Conservation (phyloP, 1,139 yeast genomes). For the Blastobotrys capitulatus region DNA sequence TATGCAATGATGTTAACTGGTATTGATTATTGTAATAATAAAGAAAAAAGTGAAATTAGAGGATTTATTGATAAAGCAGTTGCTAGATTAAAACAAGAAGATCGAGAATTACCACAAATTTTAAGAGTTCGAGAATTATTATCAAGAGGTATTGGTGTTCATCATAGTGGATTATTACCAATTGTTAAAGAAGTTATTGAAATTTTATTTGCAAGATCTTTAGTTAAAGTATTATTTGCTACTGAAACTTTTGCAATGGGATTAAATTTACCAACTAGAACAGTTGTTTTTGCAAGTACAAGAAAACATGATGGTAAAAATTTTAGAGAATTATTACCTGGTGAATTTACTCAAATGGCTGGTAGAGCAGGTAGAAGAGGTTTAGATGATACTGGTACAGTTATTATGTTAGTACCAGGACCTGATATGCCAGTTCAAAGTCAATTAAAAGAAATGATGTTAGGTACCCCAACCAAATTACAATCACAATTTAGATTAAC, state of each 20-base stretch:
- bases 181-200: conserved; percentile 95
- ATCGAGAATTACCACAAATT: conserved; percentile 89
- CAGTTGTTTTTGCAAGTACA: conserved; percentile 82
- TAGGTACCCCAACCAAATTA: conserved; percentile 85
- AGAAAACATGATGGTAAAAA: conserved; percentile 87
- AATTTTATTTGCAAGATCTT: conserved; percentile 76
- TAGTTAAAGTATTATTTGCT: conserved; percentile 88
- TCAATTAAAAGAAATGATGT: conserved; percentile 68
- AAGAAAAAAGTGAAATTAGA: conserved; percentile 84
- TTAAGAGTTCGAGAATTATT: conserved; percentile 73
- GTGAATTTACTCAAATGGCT: conserved; percentile 98
- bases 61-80: conserved; percentile 90
- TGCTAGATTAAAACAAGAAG: conserved; percentile 82
- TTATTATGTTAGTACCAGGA: conserved; percentile 83
- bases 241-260: conserved; percentile 99
- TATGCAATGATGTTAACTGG: conserved; percentile 76
- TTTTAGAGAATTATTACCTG: conserved; percentile 79
- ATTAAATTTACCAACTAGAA: conserved; percentile 90
- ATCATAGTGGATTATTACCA: conserved; percentile 94
- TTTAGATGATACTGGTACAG: conserved; percentile 87
- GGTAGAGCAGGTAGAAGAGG: conserved; percentile 99
- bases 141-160: conserved; percentile 91
- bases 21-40: conserved; percentile 73
- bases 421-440: conserved; percentile 49
- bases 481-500: conserved; percentile 91